Base-by-base conservation (phyloP, 306 rosid species). In the Canavalia ensiformis region DNA sequence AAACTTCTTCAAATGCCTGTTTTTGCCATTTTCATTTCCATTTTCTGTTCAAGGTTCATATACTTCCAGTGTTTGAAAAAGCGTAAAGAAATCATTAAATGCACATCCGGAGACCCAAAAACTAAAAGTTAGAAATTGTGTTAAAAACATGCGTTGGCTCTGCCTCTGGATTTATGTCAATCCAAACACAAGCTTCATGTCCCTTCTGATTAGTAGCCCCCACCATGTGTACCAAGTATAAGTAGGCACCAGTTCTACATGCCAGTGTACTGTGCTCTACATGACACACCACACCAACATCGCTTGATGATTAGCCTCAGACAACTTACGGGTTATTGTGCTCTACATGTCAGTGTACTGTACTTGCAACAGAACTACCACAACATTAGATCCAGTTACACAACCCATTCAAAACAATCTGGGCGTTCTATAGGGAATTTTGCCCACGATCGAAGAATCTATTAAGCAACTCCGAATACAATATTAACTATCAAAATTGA, bases 401-500 rank as follows among this genome's bases (percentile, higher is more conserved):
- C 34, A 68, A 29, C 42, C 81, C 46, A 76, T 10, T 54, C 30
- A 50, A 51, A 64, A 44, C 0, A 76, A 76, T 13, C 11, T 30
- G 51, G 1, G n/a, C 5, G 41, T 37, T 31, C 28, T 12, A 13
- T 39, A 28, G 7, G 8, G n/a, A 42, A 2, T 68, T 65, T 8
- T 57, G 72, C 0, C 49, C 78, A 78, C 56, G 35, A 55, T 37
- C 29, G 1, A 51, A 51, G 1, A 51, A 8, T 35, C 55, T 54
- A 31, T n/a, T 8, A 7, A 18, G 65, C 44, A 57, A 66, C 28
- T 64, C 18, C 8, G 25, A 59, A 62, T 13, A 39, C 72, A n/a
- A n/a, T 50, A 35, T 37, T 76, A 62, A 50, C n/a, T 68, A 37
- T 67, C 72, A 73, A 79, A 68, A 74, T 74, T 62, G 59, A 75